Percentiles rank a stretch among this genome's conserved stretches.
Conservation (phyloP, 2,329 filamentous ascomycete species). For the Cladosporium oxysporum region DNA sequence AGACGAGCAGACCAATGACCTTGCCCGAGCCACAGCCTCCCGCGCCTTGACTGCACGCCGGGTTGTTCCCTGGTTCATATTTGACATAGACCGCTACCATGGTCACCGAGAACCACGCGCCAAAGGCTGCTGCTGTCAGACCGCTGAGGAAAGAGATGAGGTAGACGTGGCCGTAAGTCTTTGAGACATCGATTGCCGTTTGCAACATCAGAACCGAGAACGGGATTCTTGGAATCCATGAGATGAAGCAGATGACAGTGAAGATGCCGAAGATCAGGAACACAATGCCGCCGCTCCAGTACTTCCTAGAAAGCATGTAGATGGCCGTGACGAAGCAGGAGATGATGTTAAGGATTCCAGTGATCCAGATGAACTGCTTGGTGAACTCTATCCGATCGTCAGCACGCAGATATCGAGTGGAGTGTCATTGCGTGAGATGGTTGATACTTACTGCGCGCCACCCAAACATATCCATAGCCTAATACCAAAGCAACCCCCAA, state of each 20-base stretch:
- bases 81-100: slow-evolving; percentile 83
- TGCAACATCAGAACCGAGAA: slow-evolving; percentile 89
- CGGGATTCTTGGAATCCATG: slow-evolving; percentile 87
- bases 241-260: slow-evolving; percentile 78
- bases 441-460: slow-evolving; percentile 29
- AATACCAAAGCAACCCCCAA: slow-evolving; percentile 72
- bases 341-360: slow-evolving; percentile 82
- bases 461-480: slow-evolving; percentile 73
- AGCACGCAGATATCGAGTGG: background rate
- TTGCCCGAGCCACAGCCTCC: slow-evolving; percentile 69
- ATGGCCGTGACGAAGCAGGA: slow-evolving; percentile 83
- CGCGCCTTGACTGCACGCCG: slow-evolving; percentile 54
- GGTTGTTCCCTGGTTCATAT: slow-evolving; percentile 68
- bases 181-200: slow-evolving; percentile 81
- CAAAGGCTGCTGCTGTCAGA: slow-evolving; percentile 71
- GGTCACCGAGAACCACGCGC: slow-evolving; percentile 83
- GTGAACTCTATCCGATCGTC: slow-evolving; percentile 47
- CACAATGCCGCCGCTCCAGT: slow-evolving; percentile 83
- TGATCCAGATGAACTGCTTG: slow-evolving; percentile 90
- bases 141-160: slow-evolving; percentile 83
- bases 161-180: slow-evolving; percentile 82
- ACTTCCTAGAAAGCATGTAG: slow-evolving; percentile 75
- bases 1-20: slow-evolving; percentile 81
- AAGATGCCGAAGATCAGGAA: slow-evolving; percentile 83
- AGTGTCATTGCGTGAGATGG: background rate